A percentile compares a stretch with the other conserved stretches of the same genome.
These are phyloP conservation scores for Aspergillus unguis DNA, from an alignment of 2,329 filamentous ascomycete species.

Conservation along the genomic window DNA sequence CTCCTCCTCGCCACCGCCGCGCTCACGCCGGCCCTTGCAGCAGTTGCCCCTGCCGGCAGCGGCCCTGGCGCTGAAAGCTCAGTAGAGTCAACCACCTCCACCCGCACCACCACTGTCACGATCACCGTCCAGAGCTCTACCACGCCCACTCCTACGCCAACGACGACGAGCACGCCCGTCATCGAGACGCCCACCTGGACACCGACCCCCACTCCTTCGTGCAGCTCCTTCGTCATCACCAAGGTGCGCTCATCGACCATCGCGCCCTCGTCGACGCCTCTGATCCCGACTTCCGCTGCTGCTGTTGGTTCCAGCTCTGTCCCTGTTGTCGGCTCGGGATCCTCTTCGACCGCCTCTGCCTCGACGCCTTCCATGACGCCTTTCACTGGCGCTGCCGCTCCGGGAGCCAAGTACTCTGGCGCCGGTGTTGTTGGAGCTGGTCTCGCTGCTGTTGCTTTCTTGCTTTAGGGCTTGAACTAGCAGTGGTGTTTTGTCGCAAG, in stretches of 20 bases:
- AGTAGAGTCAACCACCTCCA: conserved; percentile 13
- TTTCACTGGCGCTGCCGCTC: conserved; percentile 20
- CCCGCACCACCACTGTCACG: conserved; percentile 28
- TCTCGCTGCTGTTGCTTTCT: conserved; percentile 26
- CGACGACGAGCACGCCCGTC: conserved; percentile 14
- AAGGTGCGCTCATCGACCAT: background rate
- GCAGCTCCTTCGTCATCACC: conserved; percentile 4
- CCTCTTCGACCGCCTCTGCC: background rate
- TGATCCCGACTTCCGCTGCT: background rate
- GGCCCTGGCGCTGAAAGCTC: conserved; percentile 9
- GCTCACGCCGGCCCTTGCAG: conserved; percentile 29
- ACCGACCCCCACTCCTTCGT: conserved; percentile 2
- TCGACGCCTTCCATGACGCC: conserved; percentile 14
- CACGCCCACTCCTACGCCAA: conserved; percentile 14
- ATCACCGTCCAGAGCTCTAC: conserved; percentile 19
- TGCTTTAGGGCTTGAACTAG: conserved; percentile 27
- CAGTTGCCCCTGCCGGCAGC: conserved; percentile 6
- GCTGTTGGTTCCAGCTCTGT: background rate
- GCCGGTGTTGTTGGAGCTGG: conserved; percentile 30
- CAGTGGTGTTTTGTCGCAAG: background rate
- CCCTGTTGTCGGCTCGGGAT: background rate
- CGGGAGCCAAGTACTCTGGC: conserved; percentile 23
- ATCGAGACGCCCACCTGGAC: background rate
- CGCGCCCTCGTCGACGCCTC: background rate
- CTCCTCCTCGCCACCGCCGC: conserved; percentile 28